These are phyloP conservation scores for Colletotrichum sp. DNA, from an alignment of 2,329 filamentous ascomycete genomes.

Conservation along the genomic window DNA sequence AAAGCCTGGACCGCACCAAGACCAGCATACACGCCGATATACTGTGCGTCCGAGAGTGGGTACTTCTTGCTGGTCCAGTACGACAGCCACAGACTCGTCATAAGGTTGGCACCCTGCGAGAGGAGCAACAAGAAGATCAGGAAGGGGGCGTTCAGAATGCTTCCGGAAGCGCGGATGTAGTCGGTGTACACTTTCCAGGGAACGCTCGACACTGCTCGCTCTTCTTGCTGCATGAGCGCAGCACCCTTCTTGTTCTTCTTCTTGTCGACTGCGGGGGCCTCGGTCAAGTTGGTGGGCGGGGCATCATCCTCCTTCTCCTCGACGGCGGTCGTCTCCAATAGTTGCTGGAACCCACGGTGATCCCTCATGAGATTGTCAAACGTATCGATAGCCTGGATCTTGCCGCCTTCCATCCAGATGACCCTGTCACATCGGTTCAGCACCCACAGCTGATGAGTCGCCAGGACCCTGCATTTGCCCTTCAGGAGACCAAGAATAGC, in stretches of 20 bases:
- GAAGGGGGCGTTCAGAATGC: conserved; percentile 70
- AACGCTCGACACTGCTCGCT: conserved; percentile 76
- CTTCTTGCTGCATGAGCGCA: conserved; percentile 74
- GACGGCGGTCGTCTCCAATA: conserved; percentile 85
- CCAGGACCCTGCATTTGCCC: conserved; percentile 88
- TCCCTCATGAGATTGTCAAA: conserved; percentile 86
- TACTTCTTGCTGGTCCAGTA: conserved; percentile 90
- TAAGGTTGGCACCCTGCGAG: conserved; percentile 84
- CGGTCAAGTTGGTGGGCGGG: conserved; percentile 39
- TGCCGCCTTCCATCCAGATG: conserved; percentile 89
- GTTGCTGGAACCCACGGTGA: conserved; percentile 76
- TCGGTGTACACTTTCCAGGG: conserved; percentile 80
- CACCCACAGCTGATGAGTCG: conserved; percentile 95
- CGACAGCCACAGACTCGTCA: conserved; percentile 89
- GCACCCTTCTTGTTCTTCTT: conserved; percentile 63
- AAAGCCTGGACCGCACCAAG: conserved; percentile 75
- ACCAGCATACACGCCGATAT: conserved; percentile 75
- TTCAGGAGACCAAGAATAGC: conserved; percentile 89
- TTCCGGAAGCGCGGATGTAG: conserved; percentile 79
- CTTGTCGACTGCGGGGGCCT: conserved; percentile 47
- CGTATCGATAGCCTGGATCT: conserved; percentile 84
- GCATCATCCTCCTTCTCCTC: conserved; percentile 66
- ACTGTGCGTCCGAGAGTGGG: conserved; percentile 67
- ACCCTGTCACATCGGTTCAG: conserved; percentile 90
- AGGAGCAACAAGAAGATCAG: conserved; percentile 68